Conservation (phyloP, 306 rosid genomes). For the Inga oerstediana region DNA sequence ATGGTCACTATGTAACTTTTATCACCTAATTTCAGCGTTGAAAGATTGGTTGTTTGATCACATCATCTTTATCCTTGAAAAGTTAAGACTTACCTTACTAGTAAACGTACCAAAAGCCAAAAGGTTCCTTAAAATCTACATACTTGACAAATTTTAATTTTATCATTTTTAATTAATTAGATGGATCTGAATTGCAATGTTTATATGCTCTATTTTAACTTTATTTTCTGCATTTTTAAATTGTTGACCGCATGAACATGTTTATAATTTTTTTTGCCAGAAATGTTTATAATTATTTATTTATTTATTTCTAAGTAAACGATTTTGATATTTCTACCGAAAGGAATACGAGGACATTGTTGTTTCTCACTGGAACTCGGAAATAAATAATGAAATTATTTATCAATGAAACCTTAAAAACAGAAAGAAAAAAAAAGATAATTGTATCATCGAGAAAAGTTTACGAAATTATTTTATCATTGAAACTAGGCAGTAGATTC, state of each 20-base stretch:
- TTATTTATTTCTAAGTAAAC: background rate
- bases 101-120: background rate
- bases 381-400: background rate
- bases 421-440: background rate
- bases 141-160: background rate
- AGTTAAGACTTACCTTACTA: background rate
- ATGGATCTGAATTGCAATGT: background rate
- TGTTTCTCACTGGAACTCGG: background rate
- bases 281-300: background rate
- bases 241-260: background rate
- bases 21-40: background rate
- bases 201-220: background rate
- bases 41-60: no score
- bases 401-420: no score
- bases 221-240: background rate
- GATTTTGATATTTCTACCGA: background rate
- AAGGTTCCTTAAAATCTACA: no score
- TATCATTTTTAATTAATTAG: background rate
- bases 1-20: background rate
- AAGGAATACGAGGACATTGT: background rate
- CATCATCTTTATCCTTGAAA: background rate
- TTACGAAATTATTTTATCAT: background rate
- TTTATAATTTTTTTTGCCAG: background rate
- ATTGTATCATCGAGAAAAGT: background rate
- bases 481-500: background rate